These are phyloP conservation scores for Thamnidium elegans DNA, from an alignment of 192 early-diverging fungal genomes.

Conservation along the genomic window DNA sequence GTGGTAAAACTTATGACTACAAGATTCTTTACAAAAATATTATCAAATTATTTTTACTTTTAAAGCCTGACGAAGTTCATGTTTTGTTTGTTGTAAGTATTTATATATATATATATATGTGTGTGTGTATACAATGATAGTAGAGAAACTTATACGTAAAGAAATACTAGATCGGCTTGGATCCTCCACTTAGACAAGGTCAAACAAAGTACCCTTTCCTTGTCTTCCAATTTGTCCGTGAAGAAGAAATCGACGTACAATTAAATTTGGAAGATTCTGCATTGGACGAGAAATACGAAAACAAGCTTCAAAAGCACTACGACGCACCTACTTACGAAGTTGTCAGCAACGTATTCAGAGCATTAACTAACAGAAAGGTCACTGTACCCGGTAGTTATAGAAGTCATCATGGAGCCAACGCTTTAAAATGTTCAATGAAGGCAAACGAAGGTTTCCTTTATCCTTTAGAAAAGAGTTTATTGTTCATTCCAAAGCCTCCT, in stretches of 20 bases:
- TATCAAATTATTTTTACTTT: slow-evolving; percentile 80
- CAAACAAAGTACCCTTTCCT: slow-evolving; percentile 94
- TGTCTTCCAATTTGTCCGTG: slow-evolving; percentile 93
- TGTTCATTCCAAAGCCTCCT: slow-evolving; percentile 94
- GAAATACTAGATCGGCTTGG: slow-evolving; percentile 67
- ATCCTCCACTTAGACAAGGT: slow-evolving; percentile 95
- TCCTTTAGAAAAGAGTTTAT: slow-evolving; percentile 88
- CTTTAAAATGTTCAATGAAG: slow-evolving; percentile 94
- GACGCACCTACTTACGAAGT: slow-evolving; percentile 86
- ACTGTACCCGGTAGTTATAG: slow-evolving; percentile 63
- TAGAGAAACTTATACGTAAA: neutral
- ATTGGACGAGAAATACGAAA: slow-evolving; percentile 65
- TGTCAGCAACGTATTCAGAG: slow-evolving; percentile 82
- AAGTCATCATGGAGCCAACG: slow-evolving; percentile 72
- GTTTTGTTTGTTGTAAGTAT: slow-evolving; percentile 74
- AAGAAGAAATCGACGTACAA: slow-evolving; percentile 83
- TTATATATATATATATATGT: neutral
- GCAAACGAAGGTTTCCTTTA: slow-evolving; percentile 95
- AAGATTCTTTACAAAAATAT: slow-evolving; percentile 88
- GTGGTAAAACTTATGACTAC: slow-evolving; percentile 98
- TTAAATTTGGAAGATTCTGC: slow-evolving; percentile 76
- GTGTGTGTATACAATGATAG: neutral
- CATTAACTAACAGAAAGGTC: slow-evolving; percentile 74
- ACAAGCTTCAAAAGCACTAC: slow-evolving; percentile 76
- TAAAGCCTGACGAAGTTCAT: slow-evolving; percentile 92